Evolutionary conservation across 2,329 filamentous ascomycete species (phyloP), one percentile per base, ranked within the genome.

Genomic region (Fusarium luffae): DNA sequence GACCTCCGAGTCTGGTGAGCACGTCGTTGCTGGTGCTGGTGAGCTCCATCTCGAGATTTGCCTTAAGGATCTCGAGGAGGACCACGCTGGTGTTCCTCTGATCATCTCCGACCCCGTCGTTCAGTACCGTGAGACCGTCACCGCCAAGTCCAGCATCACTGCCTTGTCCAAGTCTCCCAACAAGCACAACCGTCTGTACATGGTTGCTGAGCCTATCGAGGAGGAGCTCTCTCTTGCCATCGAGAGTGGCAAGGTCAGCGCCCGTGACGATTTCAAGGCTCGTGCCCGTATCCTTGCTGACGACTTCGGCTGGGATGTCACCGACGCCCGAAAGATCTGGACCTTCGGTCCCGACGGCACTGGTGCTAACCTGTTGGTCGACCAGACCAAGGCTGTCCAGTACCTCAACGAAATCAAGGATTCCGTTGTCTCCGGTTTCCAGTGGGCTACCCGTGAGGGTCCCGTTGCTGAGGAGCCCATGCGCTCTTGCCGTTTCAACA

Each of bases 341-440:
- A 97, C 93, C 83, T 99, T 99, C 86, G 96, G 96, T 85, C 96
- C 96, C 78, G 96, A 99, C 85, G 97, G 94, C 82, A 96, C 88
- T 80, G 96, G 96, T 84, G 92, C 96, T 89, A 99, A 99, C 91
- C 87, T 99, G 89, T 88, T 99, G 77, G 91, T 99, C 81, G 96
- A 99, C 86, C 96, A 98, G 92, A 98, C 95, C 89, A 99, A 98
- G 93, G 96, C 96, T 78, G 96, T 99, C 75, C 96, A 99, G 89
- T 99, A 98, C 91, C 90, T 99, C 81, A 96, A 93, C 88, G 96
- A 99, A 93, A 99, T 99, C 91, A 99, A 99, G 93, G 96, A 99
- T 82, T 98, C 95, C 68, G 92, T 98, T 77, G 94, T 98, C 81
- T 98, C 96, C 77, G 96, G 96, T 91, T 99, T 99, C 94, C 96